Evolutionary conservation across 768 basidiomycete genomes (phyloP).

Genomic region (Tulasnella sp.): DNA sequence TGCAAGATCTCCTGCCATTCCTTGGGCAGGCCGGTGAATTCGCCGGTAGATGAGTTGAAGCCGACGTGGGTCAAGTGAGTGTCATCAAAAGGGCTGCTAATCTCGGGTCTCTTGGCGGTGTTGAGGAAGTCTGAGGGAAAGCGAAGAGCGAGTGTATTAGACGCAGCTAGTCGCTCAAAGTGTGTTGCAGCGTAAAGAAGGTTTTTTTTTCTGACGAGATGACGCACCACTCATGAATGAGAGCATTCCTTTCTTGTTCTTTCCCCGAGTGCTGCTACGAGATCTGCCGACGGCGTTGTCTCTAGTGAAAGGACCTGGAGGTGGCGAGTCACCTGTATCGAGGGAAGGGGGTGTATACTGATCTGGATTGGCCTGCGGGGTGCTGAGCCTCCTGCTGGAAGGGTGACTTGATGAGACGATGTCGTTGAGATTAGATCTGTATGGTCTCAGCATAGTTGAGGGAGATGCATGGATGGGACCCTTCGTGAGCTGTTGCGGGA

Average conservation of each 20-base stretch:
- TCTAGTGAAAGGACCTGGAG: background rate
- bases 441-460: constrained; percentile 71
- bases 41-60: constrained; percentile 97
- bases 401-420: background rate
- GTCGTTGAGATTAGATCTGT: constrained; percentile 74
- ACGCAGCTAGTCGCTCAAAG: background rate
- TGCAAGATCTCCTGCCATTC: constrained; percentile 96
- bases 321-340: constrained; percentile 8
- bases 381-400: constrained; percentile 3
- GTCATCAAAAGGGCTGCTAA: constrained; percentile 97
- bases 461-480: too few relatives aligned
- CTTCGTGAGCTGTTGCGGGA: too few relatives aligned
- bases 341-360: background rate
- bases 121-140: constrained; percentile 53
- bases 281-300: background rate
- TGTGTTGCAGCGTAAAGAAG: too few relatives aligned
- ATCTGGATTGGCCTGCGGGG: background rate
- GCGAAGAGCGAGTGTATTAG: background rate
- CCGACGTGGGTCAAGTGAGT: constrained; percentile 99
- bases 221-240: background rate
- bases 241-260: constrained; percentile 21
- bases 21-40: constrained; percentile 95
- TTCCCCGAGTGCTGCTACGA: constrained; percentile 21
- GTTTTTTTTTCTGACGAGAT: background rate
- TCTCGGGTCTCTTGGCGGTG: constrained; percentile 72